Base-by-base conservation (phyloP, 2,329 filamentous ascomycete species). In the Epichloe elymi region DNA sequence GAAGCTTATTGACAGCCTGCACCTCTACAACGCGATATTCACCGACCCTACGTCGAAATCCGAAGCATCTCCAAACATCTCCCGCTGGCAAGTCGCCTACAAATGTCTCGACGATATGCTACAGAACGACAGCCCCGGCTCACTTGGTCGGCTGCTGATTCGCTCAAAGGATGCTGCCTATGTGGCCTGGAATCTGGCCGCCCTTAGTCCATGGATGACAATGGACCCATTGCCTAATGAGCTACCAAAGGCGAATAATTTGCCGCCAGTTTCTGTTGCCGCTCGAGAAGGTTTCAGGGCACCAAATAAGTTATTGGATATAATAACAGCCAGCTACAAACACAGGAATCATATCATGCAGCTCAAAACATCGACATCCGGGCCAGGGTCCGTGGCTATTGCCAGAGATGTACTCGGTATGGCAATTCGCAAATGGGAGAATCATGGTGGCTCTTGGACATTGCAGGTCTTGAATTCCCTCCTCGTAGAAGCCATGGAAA, bases 211-310 rank as follows among this genome's bases (percentile, higher is more conserved):
- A 0, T 96, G 88, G 82, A 62, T 80, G 70, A 61, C 71, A 70
- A 57, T 75, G 7, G 52, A 69, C 55, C 63, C 69, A 55, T 59
- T 74, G 62, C 61, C 67, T 30, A 67, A 65, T 8, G 62, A 64
- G 12, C 71, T 70, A 39, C 67, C 69, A 45, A 85, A 79, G 60
- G 63, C 68, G 46, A 65, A 65, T 19, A 70, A 76, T 3, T 74
- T 76, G 19, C 79, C 83, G 0, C 73, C 61, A 2, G 59, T 65
- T 23, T 60, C 65, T 7, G 53, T 81, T 17, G 76, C 82, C 3
- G 83, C 80, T 5, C 75, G 84, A 35, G 87, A 94, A 63, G 88
- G 88, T 5, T 80, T 95, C 63, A 88, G 85, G 60, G 78, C 83
- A 1, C 80, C 86, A 2, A 95, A 89, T 63, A 93, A 85, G 63